These are phyloP conservation scores for Mycena galopus DNA, from an alignment of 768 basidiomycete species.

Conservation along the genomic window DNA sequence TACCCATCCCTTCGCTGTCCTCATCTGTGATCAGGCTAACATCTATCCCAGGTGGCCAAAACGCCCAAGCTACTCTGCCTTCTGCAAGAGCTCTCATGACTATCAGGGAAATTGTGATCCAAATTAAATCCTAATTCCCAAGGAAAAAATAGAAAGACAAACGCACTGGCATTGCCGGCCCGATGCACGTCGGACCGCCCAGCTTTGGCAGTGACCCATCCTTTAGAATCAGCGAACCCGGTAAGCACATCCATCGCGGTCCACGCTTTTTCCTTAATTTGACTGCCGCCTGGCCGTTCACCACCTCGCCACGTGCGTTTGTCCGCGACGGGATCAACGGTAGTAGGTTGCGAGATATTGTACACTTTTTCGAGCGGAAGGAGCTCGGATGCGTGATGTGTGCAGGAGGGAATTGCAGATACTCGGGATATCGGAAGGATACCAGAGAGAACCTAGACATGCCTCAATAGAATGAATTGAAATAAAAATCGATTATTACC, in stretches of 20 bases:
- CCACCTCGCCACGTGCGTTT: conserved; percentile 87
- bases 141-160: neutral
- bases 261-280: conserved; percentile 62
- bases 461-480: neutral
- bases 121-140: neutral
- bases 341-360: conserved; percentile 66
- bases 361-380: conserved; percentile 85
- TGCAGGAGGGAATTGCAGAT: conserved; percentile 86
- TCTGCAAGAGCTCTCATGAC: conserved; percentile 89
- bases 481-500: conserved; percentile 50
- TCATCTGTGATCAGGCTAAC: conserved; percentile 42
- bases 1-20: conserved; percentile 56
- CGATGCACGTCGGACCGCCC: conserved; percentile 90
- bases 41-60: conserved; percentile 76
- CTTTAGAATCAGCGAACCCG: conserved; percentile 81
- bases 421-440: conserved; percentile 86
- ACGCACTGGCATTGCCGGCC: conserved; percentile 89
- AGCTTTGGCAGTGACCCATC: conserved; percentile 92
- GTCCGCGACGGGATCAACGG: conserved; percentile 58
- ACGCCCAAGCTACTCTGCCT: conserved; percentile 85
- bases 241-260: conserved; percentile 89
- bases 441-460: conserved; percentile 71
- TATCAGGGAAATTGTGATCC: conserved; percentile 43
- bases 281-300: conserved; percentile 42
- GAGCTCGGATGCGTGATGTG: conserved; percentile 74